phyloP scores from a whole-genome alignment of 768 basidiomycete genomes.

The Leccinellum albellum region DNA sequence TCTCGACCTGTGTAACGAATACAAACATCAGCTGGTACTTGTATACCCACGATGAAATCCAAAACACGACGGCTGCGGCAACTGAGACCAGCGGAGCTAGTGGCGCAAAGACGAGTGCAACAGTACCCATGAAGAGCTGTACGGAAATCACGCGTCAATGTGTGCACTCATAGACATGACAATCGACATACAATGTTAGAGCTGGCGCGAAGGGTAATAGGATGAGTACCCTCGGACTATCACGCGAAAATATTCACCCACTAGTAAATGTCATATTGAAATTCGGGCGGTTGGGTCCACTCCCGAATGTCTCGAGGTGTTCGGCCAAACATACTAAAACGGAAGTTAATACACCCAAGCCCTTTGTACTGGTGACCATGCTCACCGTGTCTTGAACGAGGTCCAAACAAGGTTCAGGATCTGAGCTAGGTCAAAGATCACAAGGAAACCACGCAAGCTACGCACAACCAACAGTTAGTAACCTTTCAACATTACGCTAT shows the following conservation, averaged over 20 bases:
- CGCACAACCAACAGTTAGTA: slow-evolving; percentile 5
- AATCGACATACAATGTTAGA: slow-evolving; percentile 51
- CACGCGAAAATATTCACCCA: slow-evolving; percentile 35
- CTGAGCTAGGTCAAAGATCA: slow-evolving; percentile 93
- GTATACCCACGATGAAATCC: slow-evolving; percentile 83
- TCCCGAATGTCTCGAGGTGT: slow-evolving; percentile 89
- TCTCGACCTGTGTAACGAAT: slow-evolving; percentile 83
- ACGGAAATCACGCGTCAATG: slow-evolving; percentile 5
- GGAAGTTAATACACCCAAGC: not conserved
- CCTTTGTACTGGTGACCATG: not conserved
- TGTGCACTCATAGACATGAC: not conserved
- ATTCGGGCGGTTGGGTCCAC: slow-evolving; percentile 87
- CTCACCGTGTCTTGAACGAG: slow-evolving; percentile 78
- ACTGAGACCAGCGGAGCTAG: slow-evolving; percentile 87
- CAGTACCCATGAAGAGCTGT: slow-evolving; percentile 86
- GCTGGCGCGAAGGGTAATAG: slow-evolving; percentile 24
- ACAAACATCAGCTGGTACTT: slow-evolving; percentile 99
- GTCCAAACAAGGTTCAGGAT: slow-evolving; percentile 85
- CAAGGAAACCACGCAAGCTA: slow-evolving; percentile 91
- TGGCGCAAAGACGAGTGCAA: slow-evolving; percentile 91
- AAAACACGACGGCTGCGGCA: slow-evolving; percentile 81
- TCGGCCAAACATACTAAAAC: slow-evolving; percentile 68
- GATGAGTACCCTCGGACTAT: not conserved
- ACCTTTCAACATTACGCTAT: not conserved
- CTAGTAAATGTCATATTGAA: slow-evolving; percentile 84